A percentile compares a stretch with the other conserved stretches of the same genome.
Evolutionary conservation across 2,329 filamentous ascomycete species (phyloP).

Genomic region (Zasmidium angulare): DNA sequence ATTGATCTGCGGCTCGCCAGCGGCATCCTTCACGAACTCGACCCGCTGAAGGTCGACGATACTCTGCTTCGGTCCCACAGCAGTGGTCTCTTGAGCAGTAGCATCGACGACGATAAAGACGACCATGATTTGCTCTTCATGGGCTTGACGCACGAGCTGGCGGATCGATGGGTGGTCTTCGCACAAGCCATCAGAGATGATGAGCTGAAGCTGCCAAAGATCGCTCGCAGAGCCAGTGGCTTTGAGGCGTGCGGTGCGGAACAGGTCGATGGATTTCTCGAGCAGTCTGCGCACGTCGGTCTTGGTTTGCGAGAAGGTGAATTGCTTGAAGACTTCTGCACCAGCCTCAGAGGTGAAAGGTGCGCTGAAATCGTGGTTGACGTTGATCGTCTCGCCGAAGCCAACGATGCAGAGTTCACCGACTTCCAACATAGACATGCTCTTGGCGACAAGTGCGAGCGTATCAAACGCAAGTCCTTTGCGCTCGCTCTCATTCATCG

Average conservation of each 20-base stretch:
- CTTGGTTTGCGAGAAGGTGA: conserved; percentile 79
- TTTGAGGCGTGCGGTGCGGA: conserved; percentile 71
- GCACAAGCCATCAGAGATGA: conserved; percentile 91
- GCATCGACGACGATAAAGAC: conserved; percentile 96
- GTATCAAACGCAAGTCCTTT: conserved; percentile 87
- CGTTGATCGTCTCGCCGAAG: conserved; percentile 79
- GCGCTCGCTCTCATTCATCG: conserved; percentile 81
- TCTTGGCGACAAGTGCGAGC: conserved; percentile 83
- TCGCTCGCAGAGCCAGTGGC: conserved; percentile 58
- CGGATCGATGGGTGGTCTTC: conserved; percentile 84
- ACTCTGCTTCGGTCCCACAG: conserved; percentile 50
- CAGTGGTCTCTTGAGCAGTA: conserved; percentile 23
- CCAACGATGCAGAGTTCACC: conserved; percentile 90
- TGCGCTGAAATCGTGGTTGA: conserved; percentile 81
- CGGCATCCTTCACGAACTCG: conserved; percentile 66
- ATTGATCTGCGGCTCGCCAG: conserved; percentile 65
- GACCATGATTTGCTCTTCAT: conserved; percentile 94
- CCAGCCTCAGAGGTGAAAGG: conserved; percentile 81
- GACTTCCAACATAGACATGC: conserved; percentile 87
- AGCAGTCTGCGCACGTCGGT: conserved; percentile 84
- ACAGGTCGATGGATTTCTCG: conserved; percentile 73
- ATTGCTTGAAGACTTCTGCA: conserved; percentile 78
- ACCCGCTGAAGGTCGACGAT: conserved; percentile 89
- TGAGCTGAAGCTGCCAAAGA: conserved; percentile 91
- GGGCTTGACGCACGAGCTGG: conserved; percentile 78